Base-by-base conservation (phyloP, 768 basidiomycete genomes). In the Gloeopeniophorella convolvens region DNA sequence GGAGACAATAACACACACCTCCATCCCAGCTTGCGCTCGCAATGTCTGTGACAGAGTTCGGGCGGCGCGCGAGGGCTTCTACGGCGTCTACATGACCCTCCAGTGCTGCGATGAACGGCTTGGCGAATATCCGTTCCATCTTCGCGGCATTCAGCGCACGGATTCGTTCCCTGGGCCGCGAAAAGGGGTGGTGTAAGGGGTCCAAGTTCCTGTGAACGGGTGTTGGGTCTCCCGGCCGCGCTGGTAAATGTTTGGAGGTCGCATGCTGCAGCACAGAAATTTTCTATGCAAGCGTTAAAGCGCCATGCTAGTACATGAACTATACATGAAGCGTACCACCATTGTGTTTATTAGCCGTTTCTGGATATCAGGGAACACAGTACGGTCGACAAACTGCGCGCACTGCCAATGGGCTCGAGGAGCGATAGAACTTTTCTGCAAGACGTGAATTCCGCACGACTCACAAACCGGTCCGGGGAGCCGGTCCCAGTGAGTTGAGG, bases 11-110 rank as follows among this genome's bases (percentile, higher is more conserved):
- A 12, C 20, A 77, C 82, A 64, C 56, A 91, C 89, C 89, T 71
- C 96, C 96, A 65, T 98, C 93, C 78, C 94, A 97, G 58, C 89
- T 89, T 18, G 89, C 94, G 61, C 91, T 95, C 0, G 89, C 94
- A 16, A 97, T 75, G 23, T 82, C 75, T 15, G 80, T 82, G 20
- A 96, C 70, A 1, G 85, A 79, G 15, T 82, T 79, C 16, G 83
- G 81, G 55, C 81, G 84, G 59, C 79, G 82, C 13, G 78, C 77
- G 51, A 97, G 69, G 16, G 82, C 80, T 68, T 96, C 94, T n/a
- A 97, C 84, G 15, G 92, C 91, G 64, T 97, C 94, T 32, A 87
- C 74, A 65, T 98, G 96, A 2, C 96, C 96, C 53, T 96, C 94
- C 42, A 99, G 65, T 45, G 81, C 77, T 31, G 80, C 89, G 13